Evolutionary conservation across 2,329 filamentous ascomycete species (phyloP).

Genomic region (Fusarium duplospermum): DNA sequence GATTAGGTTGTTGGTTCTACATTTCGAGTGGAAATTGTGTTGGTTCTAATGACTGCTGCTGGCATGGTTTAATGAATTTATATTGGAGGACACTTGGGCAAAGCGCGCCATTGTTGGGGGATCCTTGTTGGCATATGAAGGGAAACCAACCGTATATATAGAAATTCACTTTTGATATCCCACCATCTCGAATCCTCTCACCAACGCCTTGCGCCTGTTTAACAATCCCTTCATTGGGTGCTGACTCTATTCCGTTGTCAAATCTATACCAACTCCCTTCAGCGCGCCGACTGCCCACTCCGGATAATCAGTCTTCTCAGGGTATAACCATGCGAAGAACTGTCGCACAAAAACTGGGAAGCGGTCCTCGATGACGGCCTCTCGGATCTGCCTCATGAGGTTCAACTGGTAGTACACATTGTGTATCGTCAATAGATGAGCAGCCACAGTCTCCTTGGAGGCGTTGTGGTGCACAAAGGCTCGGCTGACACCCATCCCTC

Average conservation of each 20-base stretch:
- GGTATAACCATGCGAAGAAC: constrained; percentile 83
- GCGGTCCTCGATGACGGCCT: constrained; percentile 82
- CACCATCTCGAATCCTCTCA: constrained; percentile 9
- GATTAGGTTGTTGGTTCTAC: constrained; percentile 12
- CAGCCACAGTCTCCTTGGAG: constrained; percentile 94
- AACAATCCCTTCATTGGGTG: background rate
- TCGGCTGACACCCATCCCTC: constrained; percentile 83
- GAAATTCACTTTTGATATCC: constrained; percentile 33
- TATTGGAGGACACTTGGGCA: constrained; percentile 18
- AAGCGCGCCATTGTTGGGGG: constrained; percentile 8
- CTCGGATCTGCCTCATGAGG: constrained; percentile 80
- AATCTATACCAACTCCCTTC: constrained; percentile 80
- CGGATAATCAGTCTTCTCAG: constrained; percentile 74
- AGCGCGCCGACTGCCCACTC: constrained; percentile 87
- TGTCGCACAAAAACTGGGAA: constrained; percentile 81
- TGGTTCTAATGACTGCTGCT: constrained; percentile 35
- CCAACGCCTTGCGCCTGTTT: constrained; percentile 15
- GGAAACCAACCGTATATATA: constrained; percentile 37
- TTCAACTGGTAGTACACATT: constrained; percentile 94
- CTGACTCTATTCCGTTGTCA: constrained; percentile 40
- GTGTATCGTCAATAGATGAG: constrained; percentile 87
- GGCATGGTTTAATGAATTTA: constrained; percentile 39
- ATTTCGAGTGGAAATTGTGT: constrained; percentile 9
- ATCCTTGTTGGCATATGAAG: constrained; percentile 26
- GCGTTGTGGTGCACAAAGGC: constrained; percentile 93